A percentile compares a stretch with the other conserved stretches of the same genome.
Conservation (phyloP, 2,329 filamentous ascomycete species). For the Saccharata proteae region DNA sequence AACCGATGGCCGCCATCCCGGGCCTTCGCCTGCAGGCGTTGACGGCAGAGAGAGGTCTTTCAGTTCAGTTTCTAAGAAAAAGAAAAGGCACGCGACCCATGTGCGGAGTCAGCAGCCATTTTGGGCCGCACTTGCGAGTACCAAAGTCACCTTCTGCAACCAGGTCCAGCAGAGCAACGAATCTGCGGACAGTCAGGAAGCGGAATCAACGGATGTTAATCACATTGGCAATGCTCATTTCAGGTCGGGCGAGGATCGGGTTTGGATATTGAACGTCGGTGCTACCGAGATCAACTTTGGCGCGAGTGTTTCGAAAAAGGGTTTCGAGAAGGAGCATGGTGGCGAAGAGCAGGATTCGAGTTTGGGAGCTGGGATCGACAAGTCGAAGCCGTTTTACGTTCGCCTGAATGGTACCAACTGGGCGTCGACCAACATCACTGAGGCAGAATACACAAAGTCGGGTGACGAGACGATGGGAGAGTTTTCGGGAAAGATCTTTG, state of each 20-base stretch:
- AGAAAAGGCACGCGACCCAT: constrained; percentile 81
- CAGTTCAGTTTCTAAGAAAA: constrained; percentile 54
- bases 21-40: constrained; percentile 38
- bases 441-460: constrained; percentile 33
- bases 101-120: constrained; percentile 83
- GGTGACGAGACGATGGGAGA: constrained; percentile 37
- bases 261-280: constrained; percentile 72
- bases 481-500: constrained; percentile 59
- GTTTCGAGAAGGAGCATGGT: constrained; percentile 24
- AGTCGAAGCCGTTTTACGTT: constrained; percentile 65
- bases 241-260: constrained; percentile 54
- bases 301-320: constrained; percentile 10
- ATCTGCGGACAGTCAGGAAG: constrained; percentile 58
- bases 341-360: constrained; percentile 24
- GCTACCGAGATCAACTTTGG: constrained; percentile 68
- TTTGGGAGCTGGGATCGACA: constrained; percentile 44
- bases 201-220: constrained; percentile 64
- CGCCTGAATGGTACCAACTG: constrained; percentile 67
- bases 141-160: constrained; percentile 92
- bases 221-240: constrained; percentile 66
- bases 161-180: constrained; percentile 63
- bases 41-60: constrained; percentile 47
- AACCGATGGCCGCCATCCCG: constrained; percentile 38
- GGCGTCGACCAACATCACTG: constrained; percentile 61
- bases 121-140: constrained; percentile 89